Evolutionary conservation across 2,329 filamentous ascomycete species (phyloP), one percentile per base, ranked within the genome.

Genomic region (Corinectria fuckeliana): DNA sequence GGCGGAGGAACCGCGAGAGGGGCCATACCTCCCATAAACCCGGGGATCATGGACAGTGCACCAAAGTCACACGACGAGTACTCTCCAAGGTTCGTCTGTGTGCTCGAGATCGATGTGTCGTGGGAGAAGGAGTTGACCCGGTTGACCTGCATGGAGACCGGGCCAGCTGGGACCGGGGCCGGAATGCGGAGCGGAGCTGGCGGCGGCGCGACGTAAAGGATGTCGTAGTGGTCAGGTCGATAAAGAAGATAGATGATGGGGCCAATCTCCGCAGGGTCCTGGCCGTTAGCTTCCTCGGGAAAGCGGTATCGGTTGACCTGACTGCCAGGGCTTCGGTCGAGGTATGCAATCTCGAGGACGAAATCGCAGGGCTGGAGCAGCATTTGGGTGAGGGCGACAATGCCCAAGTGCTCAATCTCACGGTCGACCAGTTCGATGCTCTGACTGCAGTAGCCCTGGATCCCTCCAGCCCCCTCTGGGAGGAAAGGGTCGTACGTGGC

Each of bases 401-500:
- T 83, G 41, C 92, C 91, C n/a, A 97, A 80, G 69, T 97, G 88
- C 68, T 99, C 95, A 63, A 98, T 96, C 78, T 98, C 94, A 50
- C 88, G 87, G 66, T 89, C 85, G 14, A 89, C 83, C 0, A 90
- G 86, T 73, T 96, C 90, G 63, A 98, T 88, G 60, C 84, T 85
- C 13, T 84, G 82, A 36, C 82, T 75, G 72, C 90, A 92, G 75
- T 95, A 94, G 21, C 87, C 81, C 13, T 87, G 83, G 32, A 95
- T 79, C 49, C 81, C 80, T 32, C 75, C 72, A n/a, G 77, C 80
- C 51, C 85, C 85, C 6, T 86, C 85, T 5, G 81, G 77, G 23
- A 96, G 83, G 73, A 92, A 98, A 7, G 86, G 85, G 66, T 88
- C 82, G 71, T 93, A 97, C 30, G 85, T 81, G 13, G 82, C 84